Base-by-base conservation (phyloP, 495 filamentous ascomycete species). In the Hypomontagnella monticulosa region DNA sequence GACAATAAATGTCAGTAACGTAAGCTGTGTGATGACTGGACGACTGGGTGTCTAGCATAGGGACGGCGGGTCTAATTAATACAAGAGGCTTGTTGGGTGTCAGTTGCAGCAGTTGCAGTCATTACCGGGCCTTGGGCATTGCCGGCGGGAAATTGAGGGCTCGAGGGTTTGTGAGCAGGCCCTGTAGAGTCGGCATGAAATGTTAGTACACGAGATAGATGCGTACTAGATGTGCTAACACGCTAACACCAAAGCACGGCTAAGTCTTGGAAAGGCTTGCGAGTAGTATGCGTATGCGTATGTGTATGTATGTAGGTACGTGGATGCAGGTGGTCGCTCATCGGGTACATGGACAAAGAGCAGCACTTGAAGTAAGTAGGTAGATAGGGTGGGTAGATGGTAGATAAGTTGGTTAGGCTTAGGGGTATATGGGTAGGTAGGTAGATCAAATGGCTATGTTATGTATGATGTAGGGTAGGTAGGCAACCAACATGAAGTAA, bases 81-180 rank as follows among this genome's bases (percentile, higher is more conserved):
- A 67, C 44, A 51, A 47, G 53, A 50, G 53, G 41, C 19, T 53
- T 43, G 48, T 62, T 58, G 42, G 63, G 53, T 43, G 60, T 62
- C 57, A 67, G 63, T 49, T 67, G 68, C 59, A 63, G 38, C 57
- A 67, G 63, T 49, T 67, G 68, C 59, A 63, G 38, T 70, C 63
- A 67, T 67, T 67, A 67, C 67, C 63, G 61, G 67, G 63, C 67
- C 63, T 66, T 67, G 63, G 58, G 63, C 67, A 71, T 71, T 63
- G 66, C 66, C 66, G 59, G 66, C 42, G 40, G 59, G 55, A 63
- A 63, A 69, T 60, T 50, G 66, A 61, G 59, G 60, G 43, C 55
- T 63, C 59, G 55, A 59, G 56, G 38, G 32, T 60, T 59, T 59
- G 33, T 56, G 59, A 71, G 55, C 36, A 60, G 61, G 54, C 44